These are phyloP conservation scores for Lagenaria siceraria DNA, from an alignment of 306 rosid species.

Conservation along the genomic window DNA sequence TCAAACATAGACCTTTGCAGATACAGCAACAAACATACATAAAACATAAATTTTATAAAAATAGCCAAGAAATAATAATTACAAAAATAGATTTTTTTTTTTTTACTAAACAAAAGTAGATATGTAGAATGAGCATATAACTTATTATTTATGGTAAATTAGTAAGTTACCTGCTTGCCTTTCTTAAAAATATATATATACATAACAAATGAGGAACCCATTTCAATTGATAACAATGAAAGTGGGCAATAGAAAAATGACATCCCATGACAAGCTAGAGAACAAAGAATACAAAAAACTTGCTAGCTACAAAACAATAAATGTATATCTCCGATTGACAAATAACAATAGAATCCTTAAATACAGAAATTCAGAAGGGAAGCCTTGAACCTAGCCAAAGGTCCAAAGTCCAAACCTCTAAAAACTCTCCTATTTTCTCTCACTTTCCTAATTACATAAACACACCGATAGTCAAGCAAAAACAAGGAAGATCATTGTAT, in stretches of 20 bases:
- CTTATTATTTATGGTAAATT: neutral
- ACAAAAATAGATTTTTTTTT: neutral
- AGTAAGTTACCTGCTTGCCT: neutral
- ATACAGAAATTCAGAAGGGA: neutral
- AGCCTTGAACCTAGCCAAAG: neutral
- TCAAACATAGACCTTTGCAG: neutral
- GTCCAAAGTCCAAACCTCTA: neutral
- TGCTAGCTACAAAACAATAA: neutral
- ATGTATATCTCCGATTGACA: neutral
- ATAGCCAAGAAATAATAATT: neutral
- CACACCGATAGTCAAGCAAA: neutral
- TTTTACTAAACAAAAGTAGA: too few species aligned
- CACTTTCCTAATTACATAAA: neutral
- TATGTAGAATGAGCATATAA: neutral
- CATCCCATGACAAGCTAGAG: neutral
- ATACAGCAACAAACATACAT: neutral
- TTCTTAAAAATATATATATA: neutral
- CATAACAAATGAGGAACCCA: neutral
- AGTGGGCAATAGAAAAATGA: neutral
- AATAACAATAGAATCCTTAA: neutral
- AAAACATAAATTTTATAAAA: neutral
- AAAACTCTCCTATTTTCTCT: neutral
- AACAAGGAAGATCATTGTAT: neutral
- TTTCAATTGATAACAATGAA: neutral
- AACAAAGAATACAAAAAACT: neutral